Base-by-base conservation (phyloP, 208 protist genomes). In the Blastocrithidia nonstop region DNA sequence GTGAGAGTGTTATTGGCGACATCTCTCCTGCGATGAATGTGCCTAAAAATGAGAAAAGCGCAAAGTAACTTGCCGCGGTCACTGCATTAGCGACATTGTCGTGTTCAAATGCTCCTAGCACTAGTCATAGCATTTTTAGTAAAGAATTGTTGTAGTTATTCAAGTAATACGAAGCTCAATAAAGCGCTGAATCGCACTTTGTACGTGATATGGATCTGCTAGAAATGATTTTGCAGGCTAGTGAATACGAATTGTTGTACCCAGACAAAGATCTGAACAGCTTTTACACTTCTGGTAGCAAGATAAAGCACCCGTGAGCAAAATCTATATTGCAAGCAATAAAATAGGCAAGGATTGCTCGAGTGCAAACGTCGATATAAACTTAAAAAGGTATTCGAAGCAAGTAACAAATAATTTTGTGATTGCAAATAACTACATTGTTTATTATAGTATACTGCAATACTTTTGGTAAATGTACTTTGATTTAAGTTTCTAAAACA, bases 141-240 rank as follows among this genome's bases (percentile, higher is more conserved):
- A 37, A 44, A 11, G 84, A 93, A 45, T 44, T 95, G 2, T 42
- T 55, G 0, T 43, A 64, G 4, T 60, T 93, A 7, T 95, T 80
- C 45, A 32, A 72, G 15, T 84, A 93, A 66, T 95, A 94, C 52
- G 88, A 95, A 57, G 66, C 68, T 20, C 72, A 81, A 50, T 60
- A 66, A 43, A 84, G 85, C 16, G 28, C 56, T 8, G 88, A 95
- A 63, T 50, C 85, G 16, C 61, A 63, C 7, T 91, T 93, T 58
- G 71, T 95, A 15, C 88, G 85, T 50, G 88, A 95, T 54, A 87
- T 93, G 68, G 88, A 95, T 49, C 46, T 87, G 37, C 63, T 95
- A 17, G 88, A 95, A 50, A 95, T 95, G 88, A 64, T 93, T 22
- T 61, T 88, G 26, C 88, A 95, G 66, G 88, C 85, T 19, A 71